Percentiles rank a stretch among this genome's conserved stretches.
Conservation (phyloP, 176 grass and related monocot species). For the Eragrostis nindensis region DNA sequence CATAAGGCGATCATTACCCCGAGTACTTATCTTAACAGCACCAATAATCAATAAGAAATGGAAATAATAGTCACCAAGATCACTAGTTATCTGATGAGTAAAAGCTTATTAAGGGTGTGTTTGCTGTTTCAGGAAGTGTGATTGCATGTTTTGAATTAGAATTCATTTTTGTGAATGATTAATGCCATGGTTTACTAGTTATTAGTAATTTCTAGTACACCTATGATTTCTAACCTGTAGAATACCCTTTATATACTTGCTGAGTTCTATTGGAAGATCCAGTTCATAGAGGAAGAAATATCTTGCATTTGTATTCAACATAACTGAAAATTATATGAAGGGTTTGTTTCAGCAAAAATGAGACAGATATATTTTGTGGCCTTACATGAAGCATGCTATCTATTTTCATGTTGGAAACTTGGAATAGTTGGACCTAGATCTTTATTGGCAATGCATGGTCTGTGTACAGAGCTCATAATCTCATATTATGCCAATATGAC, state of each 20-base stretch:
- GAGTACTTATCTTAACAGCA: neutral
- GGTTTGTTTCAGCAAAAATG: constrained; percentile 13
- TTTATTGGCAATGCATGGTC: neutral
- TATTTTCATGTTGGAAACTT: neutral
- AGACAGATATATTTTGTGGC: neutral
- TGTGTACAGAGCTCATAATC: neutral
- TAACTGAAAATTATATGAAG: constrained; percentile 10
- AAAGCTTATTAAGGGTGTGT: neutral
- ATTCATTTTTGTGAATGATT: neutral
- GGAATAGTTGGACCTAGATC: neutral
- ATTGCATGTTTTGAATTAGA: constrained; percentile 3
- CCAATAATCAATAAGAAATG: neutral
- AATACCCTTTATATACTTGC: neutral
- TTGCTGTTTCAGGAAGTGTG: constrained; percentile 17
- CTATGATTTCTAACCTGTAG: neutral
- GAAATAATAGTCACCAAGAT: neutral
- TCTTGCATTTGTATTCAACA: neutral
- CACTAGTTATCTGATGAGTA: neutral
- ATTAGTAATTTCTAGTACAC: neutral
- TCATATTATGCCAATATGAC: neutral
- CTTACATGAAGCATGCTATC: constrained; percentile 10
- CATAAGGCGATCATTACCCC: neutral
- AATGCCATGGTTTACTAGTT: neutral
- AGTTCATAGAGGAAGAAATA: neutral
- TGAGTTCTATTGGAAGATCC: constrained; percentile 5